These are phyloP conservation scores for Daldinia decipiens DNA, from an alignment of 495 filamentous ascomycete species.

Conservation along the genomic window DNA sequence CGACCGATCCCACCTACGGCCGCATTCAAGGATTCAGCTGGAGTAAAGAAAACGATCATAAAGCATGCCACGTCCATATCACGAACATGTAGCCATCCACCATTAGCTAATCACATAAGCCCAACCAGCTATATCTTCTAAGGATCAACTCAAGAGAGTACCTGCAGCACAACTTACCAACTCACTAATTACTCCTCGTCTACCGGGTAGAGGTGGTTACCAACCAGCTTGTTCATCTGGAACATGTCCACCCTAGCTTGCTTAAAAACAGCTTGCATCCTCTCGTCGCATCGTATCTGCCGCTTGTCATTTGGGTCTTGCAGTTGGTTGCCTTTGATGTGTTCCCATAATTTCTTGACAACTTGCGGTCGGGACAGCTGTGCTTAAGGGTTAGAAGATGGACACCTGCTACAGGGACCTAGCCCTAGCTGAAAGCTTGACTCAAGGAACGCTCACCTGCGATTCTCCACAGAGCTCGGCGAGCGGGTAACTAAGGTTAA, in stretches of 20 bases:
- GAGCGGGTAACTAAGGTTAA: constrained; percentile 60
- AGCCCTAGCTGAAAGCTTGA: neutral
- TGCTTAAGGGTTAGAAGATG: constrained; percentile 15
- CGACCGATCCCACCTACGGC: constrained; percentile 1
- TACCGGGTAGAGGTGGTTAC: constrained; percentile 65
- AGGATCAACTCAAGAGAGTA: neutral
- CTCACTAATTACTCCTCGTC: constrained; percentile 53
- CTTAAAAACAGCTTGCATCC: constrained; percentile 89
- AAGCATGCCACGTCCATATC: constrained; percentile 20
- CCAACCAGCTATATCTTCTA: neutral
- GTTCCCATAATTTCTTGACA: constrained; percentile 94
- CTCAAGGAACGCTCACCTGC: constrained; percentile 57
- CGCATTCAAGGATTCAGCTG: neutral
- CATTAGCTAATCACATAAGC: neutral
- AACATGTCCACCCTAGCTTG: constrained; percentile 96
- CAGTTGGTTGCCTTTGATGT: constrained; percentile 86
- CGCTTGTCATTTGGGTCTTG: constrained; percentile 92
- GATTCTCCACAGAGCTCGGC: constrained; percentile 66
- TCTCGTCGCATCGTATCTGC: constrained; percentile 91
- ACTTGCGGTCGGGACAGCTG: constrained; percentile 92
- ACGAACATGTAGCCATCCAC: constrained; percentile 20
- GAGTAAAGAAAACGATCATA: constrained; percentile 13
- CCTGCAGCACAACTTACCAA: neutral
- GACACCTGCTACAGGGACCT: neutral
- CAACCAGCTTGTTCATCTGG: constrained; percentile 82